Evolutionary conservation across 1,139 yeast genomes (phyloP).

Genomic region (Lipomyces yarrowii): DNA sequence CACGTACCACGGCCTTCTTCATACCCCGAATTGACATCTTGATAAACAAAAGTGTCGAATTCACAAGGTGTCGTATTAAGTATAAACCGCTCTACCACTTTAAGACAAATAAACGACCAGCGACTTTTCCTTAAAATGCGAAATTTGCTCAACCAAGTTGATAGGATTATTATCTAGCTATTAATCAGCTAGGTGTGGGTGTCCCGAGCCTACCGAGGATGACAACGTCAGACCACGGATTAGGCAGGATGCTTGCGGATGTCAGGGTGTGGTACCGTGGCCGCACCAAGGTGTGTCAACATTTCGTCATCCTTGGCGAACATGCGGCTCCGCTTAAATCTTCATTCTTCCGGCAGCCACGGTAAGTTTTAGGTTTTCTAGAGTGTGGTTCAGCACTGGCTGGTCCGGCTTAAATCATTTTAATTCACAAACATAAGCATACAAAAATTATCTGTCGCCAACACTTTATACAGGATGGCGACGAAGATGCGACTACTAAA

Average conservation of each 20-base stretch:
- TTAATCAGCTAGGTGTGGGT: not conserved
- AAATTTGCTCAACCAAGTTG: not conserved
- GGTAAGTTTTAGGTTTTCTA: too few species aligned
- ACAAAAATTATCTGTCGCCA: not conserved
- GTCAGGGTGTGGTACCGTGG: not conserved
- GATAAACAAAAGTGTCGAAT: not conserved
- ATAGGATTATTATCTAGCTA: too few species aligned
- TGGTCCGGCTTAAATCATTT: not conserved
- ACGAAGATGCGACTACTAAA: not conserved
- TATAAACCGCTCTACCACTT: not conserved
- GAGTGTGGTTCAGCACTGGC: too few species aligned
- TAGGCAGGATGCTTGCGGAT: not conserved
- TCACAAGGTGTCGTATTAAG: not conserved
- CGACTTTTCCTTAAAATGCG: not conserved
- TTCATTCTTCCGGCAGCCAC: too few species aligned
- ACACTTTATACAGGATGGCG: too few species aligned
- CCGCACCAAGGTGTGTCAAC: not conserved
- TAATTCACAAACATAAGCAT: too few species aligned
- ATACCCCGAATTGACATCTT: constrained; percentile 43
- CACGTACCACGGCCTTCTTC: constrained; percentile 44
- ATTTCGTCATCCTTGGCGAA: too few species aligned
- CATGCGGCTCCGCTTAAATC: too few species aligned
- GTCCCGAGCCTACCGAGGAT: not conserved
- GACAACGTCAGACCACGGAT: not conserved
- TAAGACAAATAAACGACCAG: not conserved